Evolutionary conservation across 2,329 filamentous ascomycete genomes (phyloP).

Genomic region (Alternaria ventricosa): DNA sequence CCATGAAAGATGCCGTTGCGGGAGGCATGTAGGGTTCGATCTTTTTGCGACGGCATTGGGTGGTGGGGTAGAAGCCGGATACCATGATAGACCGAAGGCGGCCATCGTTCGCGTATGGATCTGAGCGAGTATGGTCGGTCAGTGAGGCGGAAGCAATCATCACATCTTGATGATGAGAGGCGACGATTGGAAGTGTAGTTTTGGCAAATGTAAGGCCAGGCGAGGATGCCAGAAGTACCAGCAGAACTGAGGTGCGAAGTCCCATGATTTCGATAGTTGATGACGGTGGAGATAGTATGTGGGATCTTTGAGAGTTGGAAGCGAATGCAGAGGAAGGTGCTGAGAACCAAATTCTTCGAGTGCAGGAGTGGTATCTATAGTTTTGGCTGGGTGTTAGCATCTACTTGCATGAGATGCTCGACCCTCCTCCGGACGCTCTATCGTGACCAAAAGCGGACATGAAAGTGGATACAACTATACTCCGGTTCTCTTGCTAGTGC

Average conservation of each 20-base stretch:
- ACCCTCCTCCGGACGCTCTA: background rate
- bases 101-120: conserved; percentile 29
- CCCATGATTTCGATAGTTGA: conserved; percentile 2
- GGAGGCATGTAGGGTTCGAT: conserved; percentile 31
- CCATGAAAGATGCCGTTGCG: conserved; percentile 25
- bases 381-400: background rate
- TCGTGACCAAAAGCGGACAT: background rate
- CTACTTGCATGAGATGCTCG: background rate
- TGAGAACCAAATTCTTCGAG: no score
- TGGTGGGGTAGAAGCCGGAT: conserved; percentile 30
- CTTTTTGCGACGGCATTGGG: conserved; percentile 15
- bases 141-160: conserved; percentile 17
- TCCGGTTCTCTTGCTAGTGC: no score
- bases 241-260: background rate
- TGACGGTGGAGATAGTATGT: background rate
- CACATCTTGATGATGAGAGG: conserved; percentile 18
- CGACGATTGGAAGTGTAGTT: conserved; percentile 19
- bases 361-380: background rate
- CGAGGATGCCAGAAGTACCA: background rate
- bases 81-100: conserved; percentile 30
- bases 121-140: conserved; percentile 25
- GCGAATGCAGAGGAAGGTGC: background rate
- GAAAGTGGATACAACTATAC: background rate
- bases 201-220: conserved; percentile 1
- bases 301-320: background rate